Percentiles rank a stretch among this genome's conserved stretches.
Conservation (phyloP, 805 yeast genomes). For the Metschnikowia peoriensis region DNA sequence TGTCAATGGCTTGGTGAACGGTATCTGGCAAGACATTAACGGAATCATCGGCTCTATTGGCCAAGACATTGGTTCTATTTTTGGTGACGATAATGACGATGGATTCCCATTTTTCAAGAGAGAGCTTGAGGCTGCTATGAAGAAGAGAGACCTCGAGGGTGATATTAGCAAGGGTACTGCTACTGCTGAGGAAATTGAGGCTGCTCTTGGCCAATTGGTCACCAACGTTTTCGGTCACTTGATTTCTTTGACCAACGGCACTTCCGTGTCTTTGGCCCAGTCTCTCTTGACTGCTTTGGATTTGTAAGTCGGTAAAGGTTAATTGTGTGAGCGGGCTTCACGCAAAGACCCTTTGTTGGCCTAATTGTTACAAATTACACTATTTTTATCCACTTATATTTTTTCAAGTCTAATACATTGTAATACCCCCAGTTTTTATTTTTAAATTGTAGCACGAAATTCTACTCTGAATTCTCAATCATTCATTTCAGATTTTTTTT, state of each 20-base stretch:
- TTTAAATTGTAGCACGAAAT: no score
- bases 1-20: constrained; percentile 1
- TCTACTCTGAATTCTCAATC: no score
- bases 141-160: not conserved
- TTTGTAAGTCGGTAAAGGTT: not conserved
- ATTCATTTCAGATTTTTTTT: no score
- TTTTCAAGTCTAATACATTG: not conserved
- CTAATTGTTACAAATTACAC: not conserved
- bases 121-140: not conserved
- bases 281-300: constrained; percentile 7
- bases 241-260: constrained; percentile 7
- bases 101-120: constrained; percentile 5
- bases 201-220: constrained; percentile 6
- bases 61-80: not conserved
- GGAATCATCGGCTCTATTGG: not conserved
- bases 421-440: not conserved
- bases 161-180: not conserved
- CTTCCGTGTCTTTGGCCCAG: constrained; percentile 9
- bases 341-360: not conserved
- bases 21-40: constrained; percentile 3
- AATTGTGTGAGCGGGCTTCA: not conserved
- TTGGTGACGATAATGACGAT: not conserved
- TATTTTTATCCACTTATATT: not conserved
- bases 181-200: not conserved
- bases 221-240: constrained; percentile 6